Conservation (phyloP, 371 early-diverging fungal species). For the Mucor irregularis region DNA sequence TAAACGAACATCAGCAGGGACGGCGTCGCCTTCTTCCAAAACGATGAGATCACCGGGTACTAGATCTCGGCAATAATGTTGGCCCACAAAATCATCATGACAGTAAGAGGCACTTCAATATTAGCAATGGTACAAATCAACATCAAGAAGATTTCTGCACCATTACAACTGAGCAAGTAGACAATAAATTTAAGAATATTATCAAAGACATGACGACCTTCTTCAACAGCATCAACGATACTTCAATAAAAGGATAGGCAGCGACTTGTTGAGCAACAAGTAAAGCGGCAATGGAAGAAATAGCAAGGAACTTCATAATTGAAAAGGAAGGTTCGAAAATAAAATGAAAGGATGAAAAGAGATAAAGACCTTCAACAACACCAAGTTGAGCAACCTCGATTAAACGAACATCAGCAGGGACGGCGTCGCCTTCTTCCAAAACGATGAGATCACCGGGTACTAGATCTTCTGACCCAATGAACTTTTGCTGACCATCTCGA, state of each 20-base stretch:
- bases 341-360: background rate
- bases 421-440: slow-evolving; percentile 87
- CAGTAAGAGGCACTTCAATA: slow-evolving; percentile 57
- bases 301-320: slow-evolving; percentile 21
- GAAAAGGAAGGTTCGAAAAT: background rate
- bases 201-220: slow-evolving; percentile 83
- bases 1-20: slow-evolving; percentile 89
- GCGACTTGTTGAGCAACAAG: slow-evolving; percentile 84
- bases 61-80: slow-evolving; percentile 54
- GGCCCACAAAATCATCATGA: slow-evolving; percentile 50
- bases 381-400: slow-evolving; percentile 84
- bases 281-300: slow-evolving; percentile 8
- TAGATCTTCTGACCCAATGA: slow-evolving; percentile 71
- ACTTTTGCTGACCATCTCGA: slow-evolving; percentile 75
- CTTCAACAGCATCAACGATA: slow-evolving; percentile 74
- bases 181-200: slow-evolving; percentile 91
- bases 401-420: slow-evolving; percentile 89
- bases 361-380: slow-evolving; percentile 62
- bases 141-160: slow-evolving; percentile 68
- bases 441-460: slow-evolving; percentile 91
- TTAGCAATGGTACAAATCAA: slow-evolving; percentile 47
- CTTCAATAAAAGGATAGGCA: slow-evolving; percentile 83
- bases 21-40: slow-evolving; percentile 87
- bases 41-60: slow-evolving; percentile 91
- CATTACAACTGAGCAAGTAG: slow-evolving; percentile 85